phyloP scores from a whole-genome alignment of 371 early-diverging fungal genomes.

The Mortierella sp. region DNA sequence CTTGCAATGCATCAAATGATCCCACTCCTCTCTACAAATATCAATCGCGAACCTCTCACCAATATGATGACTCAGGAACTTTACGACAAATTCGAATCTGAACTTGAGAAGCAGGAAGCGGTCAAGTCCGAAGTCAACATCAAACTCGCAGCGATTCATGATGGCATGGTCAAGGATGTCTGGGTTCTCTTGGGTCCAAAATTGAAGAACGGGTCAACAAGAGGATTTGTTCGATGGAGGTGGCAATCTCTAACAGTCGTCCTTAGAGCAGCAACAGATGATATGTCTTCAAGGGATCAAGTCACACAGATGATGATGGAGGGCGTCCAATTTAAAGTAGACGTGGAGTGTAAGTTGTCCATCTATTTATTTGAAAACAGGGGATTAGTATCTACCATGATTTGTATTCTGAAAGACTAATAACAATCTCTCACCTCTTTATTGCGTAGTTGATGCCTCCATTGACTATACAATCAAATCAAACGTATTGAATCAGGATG shows the following conservation, averaged over 20 bases:
- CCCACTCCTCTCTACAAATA: conserved; percentile 42
- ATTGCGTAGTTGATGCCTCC: conserved; percentile 62
- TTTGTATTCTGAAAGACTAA: too few species aligned
- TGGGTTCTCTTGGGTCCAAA: conserved; percentile 66
- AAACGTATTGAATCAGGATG: conserved; percentile 21
- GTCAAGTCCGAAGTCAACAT: conserved; percentile 54
- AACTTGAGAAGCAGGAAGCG: conserved; percentile 43
- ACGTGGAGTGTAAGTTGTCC: conserved; percentile 56
- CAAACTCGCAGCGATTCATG: conserved; percentile 65
- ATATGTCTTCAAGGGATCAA: conserved; percentile 64
- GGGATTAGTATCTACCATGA: too few species aligned
- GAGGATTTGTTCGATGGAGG: conserved; percentile 51
- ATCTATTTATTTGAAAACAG: background rate
- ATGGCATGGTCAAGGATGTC: conserved; percentile 64
- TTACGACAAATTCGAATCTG: conserved; percentile 56
- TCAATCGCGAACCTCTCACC: conserved; percentile 38
- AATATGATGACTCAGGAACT: conserved; percentile 61
- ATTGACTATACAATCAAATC: conserved; percentile 59
- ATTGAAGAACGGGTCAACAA: conserved; percentile 26
- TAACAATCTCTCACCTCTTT: too few species aligned
- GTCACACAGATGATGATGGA: conserved; percentile 63
- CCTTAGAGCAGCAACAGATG: conserved; percentile 49
- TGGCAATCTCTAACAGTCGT: conserved; percentile 49
- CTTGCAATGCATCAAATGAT: conserved; percentile 63
- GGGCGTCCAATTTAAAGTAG: conserved; percentile 66